phyloP scores from a whole-genome alignment of 208 protist species.

The Leishmania arabica region DNA sequence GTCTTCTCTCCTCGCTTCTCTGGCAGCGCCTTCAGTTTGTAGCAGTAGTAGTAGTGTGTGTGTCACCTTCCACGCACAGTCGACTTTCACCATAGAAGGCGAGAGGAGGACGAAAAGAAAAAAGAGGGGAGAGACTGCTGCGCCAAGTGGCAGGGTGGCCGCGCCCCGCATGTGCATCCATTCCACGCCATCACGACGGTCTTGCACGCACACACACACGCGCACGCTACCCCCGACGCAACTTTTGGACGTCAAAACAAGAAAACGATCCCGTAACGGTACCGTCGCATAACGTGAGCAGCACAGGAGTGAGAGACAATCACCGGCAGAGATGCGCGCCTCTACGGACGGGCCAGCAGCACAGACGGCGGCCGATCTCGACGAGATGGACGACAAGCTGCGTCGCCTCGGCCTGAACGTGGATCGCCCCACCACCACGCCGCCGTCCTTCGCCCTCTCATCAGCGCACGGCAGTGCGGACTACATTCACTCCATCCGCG shows the following conservation, averaged over 20 bases:
- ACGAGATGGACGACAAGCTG: conserved; percentile 82
- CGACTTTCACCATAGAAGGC: background rate
- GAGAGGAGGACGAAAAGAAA: background rate
- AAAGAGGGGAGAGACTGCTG: background rate
- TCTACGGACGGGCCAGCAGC: conserved; percentile 19
- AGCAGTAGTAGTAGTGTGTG: background rate
- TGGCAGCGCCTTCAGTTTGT: background rate
- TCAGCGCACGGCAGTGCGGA: conserved; percentile 11
- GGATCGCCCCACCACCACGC: conserved; percentile 16
- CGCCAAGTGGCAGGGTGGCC: background rate
- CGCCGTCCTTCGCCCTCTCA: background rate
- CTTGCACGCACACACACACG: too few relatives aligned
- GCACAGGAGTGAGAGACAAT: background rate
- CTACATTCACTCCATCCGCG: conserved; percentile 63
- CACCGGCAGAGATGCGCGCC: conserved; percentile 3
- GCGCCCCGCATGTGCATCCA: background rate
- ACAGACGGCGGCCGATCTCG: conserved; percentile 50
- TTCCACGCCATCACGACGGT: background rate
- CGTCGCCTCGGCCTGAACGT: conserved; percentile 58
- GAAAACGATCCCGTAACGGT: background rate
- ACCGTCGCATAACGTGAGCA: background rate
- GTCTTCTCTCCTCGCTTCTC: background rate
- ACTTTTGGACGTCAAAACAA: background rate
- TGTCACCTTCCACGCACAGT: background rate
- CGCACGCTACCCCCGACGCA: background rate